Evolutionary conservation across 352 stramenopile genomes (phyloP), one percentile per base, ranked within the genome.

Genomic region (Phytophthora tubulina): DNA sequence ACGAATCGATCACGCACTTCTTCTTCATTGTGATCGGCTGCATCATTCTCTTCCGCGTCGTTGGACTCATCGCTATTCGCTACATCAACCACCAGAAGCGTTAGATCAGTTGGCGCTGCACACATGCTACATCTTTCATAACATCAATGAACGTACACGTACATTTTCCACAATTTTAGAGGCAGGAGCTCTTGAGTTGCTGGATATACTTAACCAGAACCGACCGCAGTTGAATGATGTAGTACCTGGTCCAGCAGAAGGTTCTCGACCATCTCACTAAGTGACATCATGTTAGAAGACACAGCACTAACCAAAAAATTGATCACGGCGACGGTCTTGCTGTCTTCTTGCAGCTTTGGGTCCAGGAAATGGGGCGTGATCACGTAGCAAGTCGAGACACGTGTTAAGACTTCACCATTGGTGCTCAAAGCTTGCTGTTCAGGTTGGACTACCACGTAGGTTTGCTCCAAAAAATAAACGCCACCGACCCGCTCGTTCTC

Each of bases 391-490:
- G 73, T 84, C 45, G 86, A 79, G 42, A 91, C 55, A 27, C 86
- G 70, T 46, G 80, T 75, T 35, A 50, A 83, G 17, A 42, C 52
- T 21, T 53, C 32, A 67, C 63, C 73, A n/a, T 54, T 51, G 21
- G 21, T 27, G 21, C 21, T 27, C 1, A 27, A 27, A 27, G 21
- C 6, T 11, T 11, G 0, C 27, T 71, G 6, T 62, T 65, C 63
- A 48, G 64, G 78, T 42, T 82, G 72, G 15, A 90, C 62, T 45
- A 91, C 50, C 51, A 91, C 79, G 64, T 88, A 90, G 6, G 76
- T 77, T 38, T 85, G 76, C 53, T 91, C 80, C 9, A 75, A 56
- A 46, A 89, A 88, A 53, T 73, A 78, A 35, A 83, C 66, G 9
- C 76, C 81, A 11, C 63, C 46, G 14, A 88, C 56, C 1, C 62